A percentile compares a stretch with the other conserved stretches of the same genome.
Conservation (phyloP, 1,284 basidiomycete species). For the Binderoboletus segoi region DNA sequence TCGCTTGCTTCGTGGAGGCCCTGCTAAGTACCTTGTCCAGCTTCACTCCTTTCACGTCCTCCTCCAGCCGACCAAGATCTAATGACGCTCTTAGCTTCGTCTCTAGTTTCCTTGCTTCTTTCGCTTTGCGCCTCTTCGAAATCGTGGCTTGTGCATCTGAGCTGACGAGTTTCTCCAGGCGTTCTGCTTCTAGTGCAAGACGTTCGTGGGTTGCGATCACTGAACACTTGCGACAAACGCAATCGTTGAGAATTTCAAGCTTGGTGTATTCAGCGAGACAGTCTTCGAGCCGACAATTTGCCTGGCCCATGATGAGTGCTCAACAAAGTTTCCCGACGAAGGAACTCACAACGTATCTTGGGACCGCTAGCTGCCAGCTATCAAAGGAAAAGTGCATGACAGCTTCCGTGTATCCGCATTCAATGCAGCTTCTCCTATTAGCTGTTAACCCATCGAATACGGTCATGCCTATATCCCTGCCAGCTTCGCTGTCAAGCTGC, state of each 20-base stretch:
- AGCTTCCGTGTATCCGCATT: slow-evolving; percentile 86
- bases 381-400: slow-evolving; percentile 87
- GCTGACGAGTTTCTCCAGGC: slow-evolving; percentile 49
- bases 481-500: slow-evolving; percentile 34
- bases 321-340: not conserved
- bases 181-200: slow-evolving; percentile 59
- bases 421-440: slow-evolving; percentile 77
- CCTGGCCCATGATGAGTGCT: slow-evolving; percentile 35
- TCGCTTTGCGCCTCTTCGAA: slow-evolving; percentile 73
- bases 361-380: slow-evolving; percentile 78
- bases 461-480: slow-evolving; percentile 55
- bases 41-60: slow-evolving; percentile 74
- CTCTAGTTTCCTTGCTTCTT: slow-evolving; percentile 68
- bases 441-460: slow-evolving; percentile 85
- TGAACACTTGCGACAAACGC: slow-evolving; percentile 82
- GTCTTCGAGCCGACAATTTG: slow-evolving; percentile 66
- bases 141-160: slow-evolving; percentile 47
- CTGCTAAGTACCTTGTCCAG: slow-evolving; percentile 74
- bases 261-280: slow-evolving; percentile 82
- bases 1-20: slow-evolving; percentile 84
- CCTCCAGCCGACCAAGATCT: slow-evolving; percentile 77
- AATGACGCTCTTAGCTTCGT: slow-evolving; percentile 61
- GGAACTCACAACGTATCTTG: slow-evolving; percentile 54
- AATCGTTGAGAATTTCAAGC: slow-evolving; percentile 80
- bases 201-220: slow-evolving; percentile 68